Evolutionary conservation across 805 yeast genomes (phyloP), one percentile per base, ranked within the genome.

Genomic region (Candida chilensis): DNA sequence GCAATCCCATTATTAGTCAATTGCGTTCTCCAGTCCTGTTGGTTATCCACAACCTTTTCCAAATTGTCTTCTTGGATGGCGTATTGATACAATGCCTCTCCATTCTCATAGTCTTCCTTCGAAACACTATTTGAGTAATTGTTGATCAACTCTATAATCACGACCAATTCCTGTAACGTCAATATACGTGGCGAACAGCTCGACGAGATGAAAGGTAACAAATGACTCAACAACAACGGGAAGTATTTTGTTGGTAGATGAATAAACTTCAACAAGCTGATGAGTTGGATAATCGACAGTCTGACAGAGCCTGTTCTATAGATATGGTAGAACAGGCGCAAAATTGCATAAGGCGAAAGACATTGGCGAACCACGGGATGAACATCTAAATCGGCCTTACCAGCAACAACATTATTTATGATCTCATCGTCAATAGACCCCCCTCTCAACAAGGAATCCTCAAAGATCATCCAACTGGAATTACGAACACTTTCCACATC

Each of bases 291-390:
- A 26, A 63, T 40, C 5, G 63, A 47, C 4, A 37, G 26, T 25
- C 41, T 39, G 16, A 42, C 42, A 1, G 55, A 46, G 5, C 54
- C 50, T 5, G 41, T 33, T 5, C 35, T 29, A 32, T 48, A 40
- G 6, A 57, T 47, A 12, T 53, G 51, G 45, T 67, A 66, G 41
- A 70, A 74, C 36, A 67, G 67, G 35, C 61, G 60, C 16, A 82
- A 55, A 1, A 78, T 71, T 2, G 79, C 86, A 46, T 80, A 76
- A 27, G 92, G 92, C 4, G 90, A 57, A 30, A 82, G 48, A 16
- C 81, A 68, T 48, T 81, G 88, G 39, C 76, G 68, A 42, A 82
- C 62, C 2, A 74, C 60, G 11, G 84, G 75, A 24, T 74, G 65
- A 10, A 71, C 55, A 13, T 52, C 47, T 26, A 52, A 37, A 5